These are phyloP conservation scores for Histomonas meleagridis DNA, from an alignment of 208 protist species.

Conservation along the genomic window DNA sequence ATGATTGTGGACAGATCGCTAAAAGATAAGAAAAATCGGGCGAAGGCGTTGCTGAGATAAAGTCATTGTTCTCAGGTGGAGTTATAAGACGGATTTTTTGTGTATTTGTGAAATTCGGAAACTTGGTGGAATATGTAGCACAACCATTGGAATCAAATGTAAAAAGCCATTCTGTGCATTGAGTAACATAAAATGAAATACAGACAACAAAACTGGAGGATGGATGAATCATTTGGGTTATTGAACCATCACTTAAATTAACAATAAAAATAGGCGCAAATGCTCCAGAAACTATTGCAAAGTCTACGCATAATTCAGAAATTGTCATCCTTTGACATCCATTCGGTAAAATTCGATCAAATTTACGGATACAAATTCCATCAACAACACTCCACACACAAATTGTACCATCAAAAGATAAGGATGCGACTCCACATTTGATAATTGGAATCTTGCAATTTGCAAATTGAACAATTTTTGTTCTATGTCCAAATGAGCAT, in stretches of 20 bases:
- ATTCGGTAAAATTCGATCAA: not conserved
- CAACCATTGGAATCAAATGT: not conserved
- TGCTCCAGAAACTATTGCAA: not conserved
- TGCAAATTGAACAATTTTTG: not conserved
- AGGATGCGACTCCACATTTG: not conserved
- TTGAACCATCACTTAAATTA: not conserved
- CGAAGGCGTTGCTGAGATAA: not conserved
- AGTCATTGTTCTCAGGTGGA: not conserved
- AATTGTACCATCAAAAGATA: slow-evolving; percentile 4
- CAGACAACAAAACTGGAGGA: not conserved
- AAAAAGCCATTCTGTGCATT: not conserved
- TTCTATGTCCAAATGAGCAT: not conserved
- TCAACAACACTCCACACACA: not conserved
- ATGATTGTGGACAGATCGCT: not conserved
- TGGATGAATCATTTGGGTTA: not conserved
- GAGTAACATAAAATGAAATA: not conserved
- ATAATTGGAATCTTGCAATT: not conserved
- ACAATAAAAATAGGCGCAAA: not conserved
- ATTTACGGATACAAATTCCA: not conserved
- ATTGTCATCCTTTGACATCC: not conserved
- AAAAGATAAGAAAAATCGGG: not conserved
- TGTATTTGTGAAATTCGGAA: not conserved
- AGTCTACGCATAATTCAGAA: not conserved
- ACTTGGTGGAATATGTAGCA: not conserved
- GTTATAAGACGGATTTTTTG: not conserved